Percentiles rank a stretch among this genome's conserved stretches.
Evolutionary conservation across 768 basidiomycete genomes (phyloP).

Genomic region (Strobilomyces dryophilus): DNA sequence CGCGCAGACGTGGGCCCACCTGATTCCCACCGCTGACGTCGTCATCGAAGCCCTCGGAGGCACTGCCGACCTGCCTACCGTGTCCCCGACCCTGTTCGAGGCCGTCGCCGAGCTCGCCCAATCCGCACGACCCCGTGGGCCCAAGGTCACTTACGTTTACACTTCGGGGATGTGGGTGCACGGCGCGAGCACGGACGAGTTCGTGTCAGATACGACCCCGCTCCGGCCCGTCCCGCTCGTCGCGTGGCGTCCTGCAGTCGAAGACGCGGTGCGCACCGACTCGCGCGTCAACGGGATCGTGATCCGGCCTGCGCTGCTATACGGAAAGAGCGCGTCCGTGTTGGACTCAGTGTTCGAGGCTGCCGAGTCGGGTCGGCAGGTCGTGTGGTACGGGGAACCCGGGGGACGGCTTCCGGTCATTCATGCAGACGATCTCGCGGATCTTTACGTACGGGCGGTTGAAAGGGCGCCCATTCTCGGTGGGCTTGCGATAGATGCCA

Average conservation of each 20-base stretch:
- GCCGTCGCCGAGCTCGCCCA: slow-evolving; percentile 15
- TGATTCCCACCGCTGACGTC: slow-evolving; percentile 19
- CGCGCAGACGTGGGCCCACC: slow-evolving; percentile 12
- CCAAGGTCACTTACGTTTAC: slow-evolving; percentile 32
- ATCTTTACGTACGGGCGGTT: slow-evolving; percentile 30
- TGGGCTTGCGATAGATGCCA: slow-evolving; percentile 29
- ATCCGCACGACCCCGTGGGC: slow-evolving; percentile 13
- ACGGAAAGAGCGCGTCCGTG: slow-evolving; percentile 26
- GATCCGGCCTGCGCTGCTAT: slow-evolving; percentile 30
- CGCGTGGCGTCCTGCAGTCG: slow-evolving; percentile 19
- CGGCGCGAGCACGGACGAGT: slow-evolving; percentile 13
- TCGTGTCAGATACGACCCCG: slow-evolving; percentile 18
- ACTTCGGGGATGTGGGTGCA: slow-evolving; percentile 32
- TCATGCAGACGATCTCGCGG: slow-evolving; percentile 34
- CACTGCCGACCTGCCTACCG: slow-evolving; percentile 3
- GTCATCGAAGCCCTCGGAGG: slow-evolving; percentile 20
- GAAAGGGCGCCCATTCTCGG: slow-evolving; percentile 29
- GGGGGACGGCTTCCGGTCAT: slow-evolving; percentile 25
- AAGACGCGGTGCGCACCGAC: slow-evolving; percentile 12
- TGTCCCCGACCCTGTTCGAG: slow-evolving; percentile 17
- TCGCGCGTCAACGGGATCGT: slow-evolving; percentile 31
- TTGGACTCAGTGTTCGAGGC: slow-evolving; percentile 22
- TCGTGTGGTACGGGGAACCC: slow-evolving; percentile 23
- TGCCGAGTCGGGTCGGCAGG: slow-evolving; percentile 15
- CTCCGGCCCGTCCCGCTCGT: slow-evolving; percentile 13